A percentile compares a stretch with the other conserved stretches of the same genome.
Evolutionary conservation across 164 flowering plant genomes (phyloP).

Genomic region (Magnolia kwangsiensis): DNA sequence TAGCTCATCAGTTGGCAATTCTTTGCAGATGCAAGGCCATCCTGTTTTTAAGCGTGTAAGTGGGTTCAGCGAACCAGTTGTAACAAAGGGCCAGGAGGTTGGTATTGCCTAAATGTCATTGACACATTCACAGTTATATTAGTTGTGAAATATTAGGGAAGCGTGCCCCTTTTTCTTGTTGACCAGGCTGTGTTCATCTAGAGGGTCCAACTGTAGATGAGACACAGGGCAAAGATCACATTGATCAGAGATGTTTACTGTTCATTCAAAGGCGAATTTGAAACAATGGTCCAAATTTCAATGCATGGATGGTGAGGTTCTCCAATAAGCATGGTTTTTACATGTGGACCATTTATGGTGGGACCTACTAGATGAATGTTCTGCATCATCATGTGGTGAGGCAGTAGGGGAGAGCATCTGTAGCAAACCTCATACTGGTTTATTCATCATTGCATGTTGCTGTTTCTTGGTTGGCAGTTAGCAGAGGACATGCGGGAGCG

Average conservation of each 20-base stretch:
- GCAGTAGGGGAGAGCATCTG: neutral
- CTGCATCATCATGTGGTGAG: neutral
- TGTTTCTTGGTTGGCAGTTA: constrained; percentile 42
- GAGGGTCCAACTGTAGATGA: neutral
- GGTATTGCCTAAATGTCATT: neutral
- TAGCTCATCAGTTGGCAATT: neutral
- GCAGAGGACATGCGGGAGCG: constrained; percentile 88
- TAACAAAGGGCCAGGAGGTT: constrained; percentile 84
- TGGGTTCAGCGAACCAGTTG: constrained; percentile 84
- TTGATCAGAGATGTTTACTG: no score
- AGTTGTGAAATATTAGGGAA: neutral
- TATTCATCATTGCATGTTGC: neutral
- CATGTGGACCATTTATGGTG: no score
- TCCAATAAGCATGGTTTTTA: no score
- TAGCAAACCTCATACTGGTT: no score
- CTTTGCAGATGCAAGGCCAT: constrained; percentile 60
- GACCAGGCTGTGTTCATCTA: neutral
- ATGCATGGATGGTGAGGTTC: neutral
- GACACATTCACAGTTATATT: no score
- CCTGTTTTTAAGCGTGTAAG: constrained; percentile 64
- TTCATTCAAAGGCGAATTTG: no score
- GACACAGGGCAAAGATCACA: no score
- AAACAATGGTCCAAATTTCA: no score
- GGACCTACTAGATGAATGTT: neutral
- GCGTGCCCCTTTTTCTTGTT: neutral